Evolutionary conservation across 2,329 filamentous ascomycete species (phyloP), one percentile per base, ranked within the genome.

Genomic region (Aquanectria penicillioides): DNA sequence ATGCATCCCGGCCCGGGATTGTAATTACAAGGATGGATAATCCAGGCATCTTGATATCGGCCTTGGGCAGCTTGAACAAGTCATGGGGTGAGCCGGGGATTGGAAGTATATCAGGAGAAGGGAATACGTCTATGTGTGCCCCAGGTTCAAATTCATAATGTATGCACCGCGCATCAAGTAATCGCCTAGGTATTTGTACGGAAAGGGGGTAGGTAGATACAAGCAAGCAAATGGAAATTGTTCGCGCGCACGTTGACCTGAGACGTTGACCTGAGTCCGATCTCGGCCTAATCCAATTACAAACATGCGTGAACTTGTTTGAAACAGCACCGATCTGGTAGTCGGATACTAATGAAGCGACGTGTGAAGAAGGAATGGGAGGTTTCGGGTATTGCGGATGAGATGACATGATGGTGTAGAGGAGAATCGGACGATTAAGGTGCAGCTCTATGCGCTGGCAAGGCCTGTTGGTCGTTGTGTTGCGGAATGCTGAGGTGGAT

Each of bases 21-120:
- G 25, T 17, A 28, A 36, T 18, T 49, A 15, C 15, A 44, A n/a
- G 34, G 33, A 40, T 52, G 52, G 48, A 59, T 61, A 55, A 52
- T 34, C 40, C 31, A 29, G 20, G 26, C n/a, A n/a, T n/a, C n/a
- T n/a, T n/a, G n/a, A n/a, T 40, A 54, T 59, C 43, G 34, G 29
- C 43, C 37, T 43, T 20, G 33, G 49, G 37, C 56, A 63, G 56
- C 40, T 34, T 46, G 43, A 52, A 18, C 51, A 36, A 38, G 49
- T 41, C 50, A 38, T 57, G 17, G 37, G 36, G 41, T 18, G 15
- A 37, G 28, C 4, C 17, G 26, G 38, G 13, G 34, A 22, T 31
- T 26, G 40, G 11, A 18, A 15, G 12, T 25, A 48, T 15, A 20
- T 34, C 40, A 53, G 33, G 55, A 43, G 41, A 43, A n/a, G 34